phyloP scores from a whole-genome alignment of 1,284 basidiomycete species.

The Jaminaea rosea region DNA sequence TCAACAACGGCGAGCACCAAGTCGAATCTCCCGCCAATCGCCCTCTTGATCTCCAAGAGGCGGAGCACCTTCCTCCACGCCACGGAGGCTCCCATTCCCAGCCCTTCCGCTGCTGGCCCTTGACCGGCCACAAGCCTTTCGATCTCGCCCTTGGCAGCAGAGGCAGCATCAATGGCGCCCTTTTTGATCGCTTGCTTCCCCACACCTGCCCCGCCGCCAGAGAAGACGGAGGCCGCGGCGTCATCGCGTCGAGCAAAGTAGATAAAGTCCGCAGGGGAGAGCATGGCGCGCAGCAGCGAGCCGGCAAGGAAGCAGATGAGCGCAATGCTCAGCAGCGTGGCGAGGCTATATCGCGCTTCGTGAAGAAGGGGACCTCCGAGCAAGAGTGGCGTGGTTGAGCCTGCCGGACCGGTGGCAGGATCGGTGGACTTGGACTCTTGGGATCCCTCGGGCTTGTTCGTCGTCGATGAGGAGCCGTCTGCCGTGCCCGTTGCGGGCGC shows the following conservation, averaged over 20 bases:
- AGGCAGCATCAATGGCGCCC: neutral
- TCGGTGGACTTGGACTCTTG: no score
- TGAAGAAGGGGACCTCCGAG: neutral
- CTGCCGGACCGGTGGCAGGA: neutral
- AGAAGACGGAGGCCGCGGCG: no score
- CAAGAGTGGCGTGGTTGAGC: neutral
- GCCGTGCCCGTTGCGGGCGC: neutral
- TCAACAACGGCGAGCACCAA: conserved; percentile 12
- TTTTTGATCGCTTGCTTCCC: neutral
- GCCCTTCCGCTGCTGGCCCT: neutral
- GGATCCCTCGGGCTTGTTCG: no score
- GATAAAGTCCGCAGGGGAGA: conserved; percentile 87
- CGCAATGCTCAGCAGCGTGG: conserved; percentile 58
- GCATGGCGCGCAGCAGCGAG: conserved; percentile 71
- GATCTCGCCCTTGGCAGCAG: neutral
- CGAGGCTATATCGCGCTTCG: conserved; percentile 20
- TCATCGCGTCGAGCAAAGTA: no score
- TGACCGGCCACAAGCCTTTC: neutral
- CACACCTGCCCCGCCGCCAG: neutral
- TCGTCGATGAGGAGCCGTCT: neutral
- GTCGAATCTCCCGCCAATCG: conserved; percentile 11
- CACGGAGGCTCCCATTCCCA: neutral
- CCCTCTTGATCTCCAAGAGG: conserved; percentile 13
- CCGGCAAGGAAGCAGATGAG: conserved; percentile 84
- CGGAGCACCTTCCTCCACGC: conserved; percentile 10